phyloP scores from a whole-genome alignment of 1,284 basidiomycete species.

The Peniophora sp. region DNA sequence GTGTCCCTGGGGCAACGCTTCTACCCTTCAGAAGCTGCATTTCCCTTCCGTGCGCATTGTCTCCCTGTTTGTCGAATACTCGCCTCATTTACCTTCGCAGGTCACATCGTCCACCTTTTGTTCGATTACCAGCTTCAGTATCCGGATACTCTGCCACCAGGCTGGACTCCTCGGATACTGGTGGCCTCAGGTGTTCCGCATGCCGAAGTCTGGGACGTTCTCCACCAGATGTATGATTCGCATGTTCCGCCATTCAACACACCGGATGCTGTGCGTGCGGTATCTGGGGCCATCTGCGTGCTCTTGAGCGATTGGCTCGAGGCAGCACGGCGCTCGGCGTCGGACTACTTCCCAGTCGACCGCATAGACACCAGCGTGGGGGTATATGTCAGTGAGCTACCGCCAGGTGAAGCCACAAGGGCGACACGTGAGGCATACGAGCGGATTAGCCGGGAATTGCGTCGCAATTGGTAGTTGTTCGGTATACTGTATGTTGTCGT shows the following conservation, averaged over 20 bases:
- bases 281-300: slow-evolving; percentile 72
- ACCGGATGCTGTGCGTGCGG: slow-evolving; percentile 65
- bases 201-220: slow-evolving; percentile 40
- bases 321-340: slow-evolving; percentile 60
- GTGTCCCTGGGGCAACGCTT: slow-evolving; percentile 75
- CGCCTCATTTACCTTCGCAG: slow-evolving; percentile 29
- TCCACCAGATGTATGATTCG: neutral
- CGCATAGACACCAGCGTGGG: slow-evolving; percentile 63
- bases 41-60: slow-evolving; percentile 64
- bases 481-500: neutral
- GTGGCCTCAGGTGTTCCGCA: slow-evolving; percentile 72
- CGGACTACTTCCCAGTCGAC: slow-evolving; percentile 64
- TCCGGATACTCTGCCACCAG: slow-evolving; percentile 49
- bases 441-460: slow-evolving; percentile 55
- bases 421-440: slow-evolving; percentile 55
- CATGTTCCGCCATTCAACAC: slow-evolving; percentile 81
- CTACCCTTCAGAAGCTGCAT: slow-evolving; percentile 87
- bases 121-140: slow-evolving; percentile 63
- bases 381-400: slow-evolving; percentile 63
- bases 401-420: slow-evolving; percentile 37
- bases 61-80: neutral
- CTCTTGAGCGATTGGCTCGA: slow-evolving; percentile 72
- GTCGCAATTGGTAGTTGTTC: slow-evolving; percentile 50
- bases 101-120: slow-evolving; percentile 59
- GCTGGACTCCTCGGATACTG: slow-evolving; percentile 77